Conservation (phyloP, 495 filamentous ascomycete species). For the Xylaria longipes region DNA sequence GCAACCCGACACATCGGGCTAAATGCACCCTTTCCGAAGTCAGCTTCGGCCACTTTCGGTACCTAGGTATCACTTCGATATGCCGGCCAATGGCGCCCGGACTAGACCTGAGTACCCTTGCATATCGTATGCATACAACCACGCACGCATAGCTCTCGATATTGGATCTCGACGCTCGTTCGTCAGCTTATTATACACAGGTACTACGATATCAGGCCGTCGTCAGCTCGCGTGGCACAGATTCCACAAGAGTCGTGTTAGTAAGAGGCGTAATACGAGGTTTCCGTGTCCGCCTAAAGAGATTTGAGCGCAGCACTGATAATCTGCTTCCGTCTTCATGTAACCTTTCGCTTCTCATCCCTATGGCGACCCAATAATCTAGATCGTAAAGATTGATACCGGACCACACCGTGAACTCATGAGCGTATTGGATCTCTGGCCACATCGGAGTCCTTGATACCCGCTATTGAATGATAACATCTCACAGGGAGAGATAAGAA, state of each 20-base stretch:
- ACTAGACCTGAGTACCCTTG: neutral
- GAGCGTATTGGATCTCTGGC: neutral
- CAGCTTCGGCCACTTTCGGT: neutral
- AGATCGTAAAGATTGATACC: neutral
- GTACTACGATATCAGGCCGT: neutral
- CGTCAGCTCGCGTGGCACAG: slow-evolving; percentile 14
- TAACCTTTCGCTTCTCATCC: slow-evolving; percentile 4
- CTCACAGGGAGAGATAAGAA: neutral
- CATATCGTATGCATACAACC: neutral
- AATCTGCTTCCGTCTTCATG: neutral
- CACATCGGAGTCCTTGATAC: neutral
- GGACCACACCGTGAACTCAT: neutral
- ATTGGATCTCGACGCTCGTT: slow-evolving; percentile 1
- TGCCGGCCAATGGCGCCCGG: neutral
- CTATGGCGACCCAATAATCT: neutral
- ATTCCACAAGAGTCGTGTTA: neutral
- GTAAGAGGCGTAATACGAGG: slow-evolving; percentile 8
- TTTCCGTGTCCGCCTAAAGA: neutral
- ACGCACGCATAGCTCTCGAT: neutral
- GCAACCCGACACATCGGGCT: neutral
- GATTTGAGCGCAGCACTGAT: neutral
- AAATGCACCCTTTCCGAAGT: neutral
- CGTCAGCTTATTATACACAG: neutral
- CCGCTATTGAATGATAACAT: neutral
- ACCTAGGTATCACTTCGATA: neutral